phyloP scores from a whole-genome alignment of 345 rosid genomes.

The Citropsis articulata region DNA sequence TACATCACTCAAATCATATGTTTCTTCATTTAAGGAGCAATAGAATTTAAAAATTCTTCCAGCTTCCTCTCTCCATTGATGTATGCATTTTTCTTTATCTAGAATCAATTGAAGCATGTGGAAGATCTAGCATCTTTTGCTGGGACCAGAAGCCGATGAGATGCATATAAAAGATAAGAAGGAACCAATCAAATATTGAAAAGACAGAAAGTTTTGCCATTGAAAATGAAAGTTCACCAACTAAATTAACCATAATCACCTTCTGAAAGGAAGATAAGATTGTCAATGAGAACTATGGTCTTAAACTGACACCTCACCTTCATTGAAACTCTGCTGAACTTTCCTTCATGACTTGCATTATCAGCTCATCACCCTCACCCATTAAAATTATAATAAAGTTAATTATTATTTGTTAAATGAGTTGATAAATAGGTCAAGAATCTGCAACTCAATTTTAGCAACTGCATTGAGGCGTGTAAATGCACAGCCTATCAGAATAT shows the following conservation, averaged over 20 bases:
- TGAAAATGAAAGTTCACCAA: slow-evolving; percentile 1
- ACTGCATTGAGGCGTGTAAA: neutral
- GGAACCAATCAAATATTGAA: slow-evolving; percentile 1
- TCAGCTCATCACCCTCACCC: neutral
- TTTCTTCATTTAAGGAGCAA: neutral
- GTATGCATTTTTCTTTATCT: neutral
- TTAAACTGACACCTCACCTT: neutral
- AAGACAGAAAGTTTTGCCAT: neutral
- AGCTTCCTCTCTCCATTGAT: neutral
- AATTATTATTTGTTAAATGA: neutral
- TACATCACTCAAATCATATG: neutral
- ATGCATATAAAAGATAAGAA: neutral
- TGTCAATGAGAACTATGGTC: neutral
- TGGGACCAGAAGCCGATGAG: neutral
- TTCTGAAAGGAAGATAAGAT: neutral
- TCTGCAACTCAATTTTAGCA: neutral
- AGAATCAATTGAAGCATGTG: neutral
- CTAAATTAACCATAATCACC: neutral
- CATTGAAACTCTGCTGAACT: neutral
- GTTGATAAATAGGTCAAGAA: neutral
- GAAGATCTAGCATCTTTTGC: neutral
- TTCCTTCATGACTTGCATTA: neutral
- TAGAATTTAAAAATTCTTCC: neutral
- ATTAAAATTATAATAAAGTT: too few relatives aligned
- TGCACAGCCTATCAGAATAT: too few relatives aligned